Evolutionary conservation across 2,329 filamentous ascomycete genomes (phyloP).

Genomic region (Xylariales sp.): DNA sequence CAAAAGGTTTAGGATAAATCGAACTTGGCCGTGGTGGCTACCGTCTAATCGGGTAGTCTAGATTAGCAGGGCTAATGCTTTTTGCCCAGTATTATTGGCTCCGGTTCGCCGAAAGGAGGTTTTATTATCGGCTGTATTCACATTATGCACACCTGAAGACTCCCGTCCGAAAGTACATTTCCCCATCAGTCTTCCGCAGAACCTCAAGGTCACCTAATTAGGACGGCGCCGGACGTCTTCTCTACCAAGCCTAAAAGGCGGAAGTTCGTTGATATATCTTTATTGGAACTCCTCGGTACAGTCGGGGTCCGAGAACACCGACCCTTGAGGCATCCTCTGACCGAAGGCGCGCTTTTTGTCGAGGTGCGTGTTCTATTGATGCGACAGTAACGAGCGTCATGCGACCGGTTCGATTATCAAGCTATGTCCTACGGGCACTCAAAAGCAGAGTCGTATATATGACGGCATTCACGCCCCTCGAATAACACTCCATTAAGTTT

Average conservation of each 20-base stretch:
- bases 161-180: not conserved
- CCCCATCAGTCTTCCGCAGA: not conserved
- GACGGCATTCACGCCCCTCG: not conserved
- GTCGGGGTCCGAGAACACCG: slow-evolving; percentile 31
- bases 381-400: not conserved
- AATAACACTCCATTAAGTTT: not conserved
- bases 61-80: not conserved
- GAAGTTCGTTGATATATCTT: not conserved
- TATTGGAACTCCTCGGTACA: not conserved
- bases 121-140: slow-evolving; percentile 30
- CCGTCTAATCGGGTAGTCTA: not conserved
- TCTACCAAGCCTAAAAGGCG: not conserved
- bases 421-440: not conserved
- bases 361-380: not conserved
- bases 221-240: too few species aligned
- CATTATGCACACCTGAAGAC: not conserved
- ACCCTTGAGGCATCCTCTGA: not conserved
- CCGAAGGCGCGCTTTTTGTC: not conserved
- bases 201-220: not conserved
- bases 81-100: slow-evolving; percentile 18
- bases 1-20: slow-evolving; percentile 19
- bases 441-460: slow-evolving; percentile 16
- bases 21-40: not conserved
- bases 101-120: not conserved
- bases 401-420: not conserved